Evolutionary conservation across 805 yeast species (phyloP), one percentile per base, ranked within the genome.

Genomic region (Candida ponderosae): DNA sequence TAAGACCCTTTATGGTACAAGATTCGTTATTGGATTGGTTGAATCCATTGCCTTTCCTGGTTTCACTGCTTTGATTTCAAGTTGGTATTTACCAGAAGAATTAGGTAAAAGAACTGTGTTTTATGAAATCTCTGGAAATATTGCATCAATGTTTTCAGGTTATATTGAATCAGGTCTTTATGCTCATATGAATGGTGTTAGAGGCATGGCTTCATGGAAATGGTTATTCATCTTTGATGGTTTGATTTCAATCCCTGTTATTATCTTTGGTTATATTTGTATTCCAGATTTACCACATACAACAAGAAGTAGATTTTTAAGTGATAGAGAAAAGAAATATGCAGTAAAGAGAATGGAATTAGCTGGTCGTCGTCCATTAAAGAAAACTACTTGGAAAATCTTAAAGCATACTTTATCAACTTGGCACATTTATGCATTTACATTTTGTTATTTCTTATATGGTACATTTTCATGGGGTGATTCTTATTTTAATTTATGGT

Each of bases 121-220:
- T 31, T 68, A 63, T 50, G 64, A 62, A 35, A 51, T 62, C 21
- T 66, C 73, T 24, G 74, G 70, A 38, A 65, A 60, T 36, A 48
- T 71, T 31, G 76, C 74, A 14, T 50, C 63, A 15, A 65, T 72
- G 45, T 64, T 72, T n/a, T 64, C 72, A 0, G 74, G 75, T 27
- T 65, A 66, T 39, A 59, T 74, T 32, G 74, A 74, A 36, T 68
- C 76, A 6, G 68, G 72, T 13, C 57, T 72, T 19, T 62, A 60
- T 28, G 47, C 59, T 28, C 38, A 49, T 19, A 50, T 73, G 47
- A 49, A 57, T 36, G 71, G 72, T 31, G 56, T 42, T 10, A 55
- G 53, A 35, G 74, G 74, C 8, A 37, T 62, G 18, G 47, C 54
- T n/a, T 65, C 69, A 4, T 70, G 74, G 74, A 57, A 59, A 50